These are phyloP conservation scores for Monotropa hypopitys DNA, from an alignment of 179 eudicot genomes.

Conservation along the genomic window DNA sequence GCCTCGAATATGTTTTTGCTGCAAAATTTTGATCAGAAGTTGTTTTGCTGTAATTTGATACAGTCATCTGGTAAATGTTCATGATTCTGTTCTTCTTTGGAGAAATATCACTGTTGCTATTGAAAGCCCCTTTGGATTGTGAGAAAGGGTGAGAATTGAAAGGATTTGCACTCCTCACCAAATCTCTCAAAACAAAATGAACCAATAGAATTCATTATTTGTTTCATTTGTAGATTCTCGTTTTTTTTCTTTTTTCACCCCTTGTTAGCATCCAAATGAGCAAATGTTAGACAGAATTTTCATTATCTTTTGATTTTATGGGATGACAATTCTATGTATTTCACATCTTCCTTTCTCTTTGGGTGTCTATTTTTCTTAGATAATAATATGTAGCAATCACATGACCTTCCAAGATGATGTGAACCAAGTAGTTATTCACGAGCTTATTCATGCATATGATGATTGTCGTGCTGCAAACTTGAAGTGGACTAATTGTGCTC, in stretches of 20 bases:
- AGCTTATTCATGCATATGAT: constrained; percentile 89
- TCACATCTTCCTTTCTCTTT: neutral
- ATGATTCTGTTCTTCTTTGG: neutral
- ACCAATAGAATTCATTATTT: neutral
- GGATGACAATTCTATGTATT: neutral
- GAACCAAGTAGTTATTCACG: constrained; percentile 80
- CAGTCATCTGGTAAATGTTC: neutral
- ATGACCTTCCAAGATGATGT: constrained; percentile 70
- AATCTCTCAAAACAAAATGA: neutral
- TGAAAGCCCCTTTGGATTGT: neutral
- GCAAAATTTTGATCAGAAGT: neutral
- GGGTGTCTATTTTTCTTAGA: constrained; percentile 18
- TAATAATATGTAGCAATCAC: constrained; percentile 65
- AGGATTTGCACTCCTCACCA: neutral
- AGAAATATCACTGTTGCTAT: neutral
- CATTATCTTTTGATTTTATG: neutral
- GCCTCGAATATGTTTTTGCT: neutral
- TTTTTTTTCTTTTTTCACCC: neutral
- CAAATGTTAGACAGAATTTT: neutral
- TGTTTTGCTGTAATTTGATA: neutral
- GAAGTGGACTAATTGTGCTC: constrained; percentile 88
- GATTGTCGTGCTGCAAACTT: constrained; percentile 80
- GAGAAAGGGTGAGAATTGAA: neutral
- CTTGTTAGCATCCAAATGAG: neutral
- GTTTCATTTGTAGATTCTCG: neutral